Evolutionary conservation across 2,329 filamentous ascomycete genomes (phyloP).

Genomic region (Epicoccum nigrum): DNA sequence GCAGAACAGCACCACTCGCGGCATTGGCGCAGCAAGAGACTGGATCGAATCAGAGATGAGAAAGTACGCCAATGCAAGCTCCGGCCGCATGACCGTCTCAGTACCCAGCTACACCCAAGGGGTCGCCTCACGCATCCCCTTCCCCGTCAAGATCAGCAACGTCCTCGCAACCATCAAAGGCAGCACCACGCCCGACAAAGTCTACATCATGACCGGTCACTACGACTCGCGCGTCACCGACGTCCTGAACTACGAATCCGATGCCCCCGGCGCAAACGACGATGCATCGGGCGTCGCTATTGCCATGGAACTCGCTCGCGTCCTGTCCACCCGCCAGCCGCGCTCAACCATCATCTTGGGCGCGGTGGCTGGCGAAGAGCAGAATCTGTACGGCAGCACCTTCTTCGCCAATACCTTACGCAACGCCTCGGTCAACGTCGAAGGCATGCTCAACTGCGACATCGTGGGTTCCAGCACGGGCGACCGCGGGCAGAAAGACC

Average conservation of each 20-base stretch:
- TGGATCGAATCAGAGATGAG: conserved; percentile 62
- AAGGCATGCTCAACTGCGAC: conserved; percentile 65
- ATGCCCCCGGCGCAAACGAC: conserved; percentile 64
- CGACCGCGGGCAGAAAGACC: conserved; percentile 55
- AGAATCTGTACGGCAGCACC: conserved; percentile 59
- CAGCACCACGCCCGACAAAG: conserved; percentile 54
- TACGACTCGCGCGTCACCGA: conserved; percentile 59
- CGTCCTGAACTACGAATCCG: conserved; percentile 57
- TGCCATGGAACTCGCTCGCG: conserved; percentile 61
- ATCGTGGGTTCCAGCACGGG: conserved; percentile 61
- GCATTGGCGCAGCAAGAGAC: conserved; percentile 63
- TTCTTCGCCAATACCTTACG: conserved; percentile 61
- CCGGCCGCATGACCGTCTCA: conserved; percentile 59
- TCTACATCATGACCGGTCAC: conserved; percentile 57
- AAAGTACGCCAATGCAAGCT: conserved; percentile 54
- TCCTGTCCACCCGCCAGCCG: conserved; percentile 56
- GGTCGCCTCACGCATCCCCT: conserved; percentile 55
- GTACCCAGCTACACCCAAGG: conserved; percentile 60
- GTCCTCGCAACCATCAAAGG: conserved; percentile 58
- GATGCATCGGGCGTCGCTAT: conserved; percentile 63
- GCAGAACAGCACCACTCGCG: conserved; percentile 58
- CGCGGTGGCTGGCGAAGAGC: conserved; percentile 64
- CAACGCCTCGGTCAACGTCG: conserved; percentile 60
- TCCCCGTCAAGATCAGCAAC: conserved; percentile 61
- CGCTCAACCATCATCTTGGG: conserved; percentile 62